Base-by-base conservation (phyloP, 306 rosid genomes). In the Astragalus membranaceus region DNA sequence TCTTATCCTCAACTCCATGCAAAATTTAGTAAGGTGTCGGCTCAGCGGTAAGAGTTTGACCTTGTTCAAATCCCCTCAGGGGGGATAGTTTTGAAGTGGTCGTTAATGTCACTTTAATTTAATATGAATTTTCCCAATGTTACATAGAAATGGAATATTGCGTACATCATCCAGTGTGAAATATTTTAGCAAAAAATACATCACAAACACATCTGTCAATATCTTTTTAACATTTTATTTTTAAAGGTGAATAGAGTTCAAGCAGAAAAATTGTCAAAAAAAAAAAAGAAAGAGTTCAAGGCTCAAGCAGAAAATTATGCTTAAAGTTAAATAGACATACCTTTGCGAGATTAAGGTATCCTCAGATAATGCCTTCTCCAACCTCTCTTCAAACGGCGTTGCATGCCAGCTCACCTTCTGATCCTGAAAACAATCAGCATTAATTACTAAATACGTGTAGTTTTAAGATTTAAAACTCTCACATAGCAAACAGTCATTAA, bases 361-460 rank as follows among this genome's bases (percentile, higher is more conserved):
- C 78, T 90, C 97, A 8, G 96, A 94, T 42, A 94, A 73, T 59
- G 97, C 98, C 85, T 91, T 94, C 79, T 94, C 97, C 43, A 90
- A 72, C 78, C 97, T 87, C 80, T 87, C 98, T 82, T 88, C 97
- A 70, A 94, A 94, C 10, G 98, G 91, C 3, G 96, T 94, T 3
- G 98, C 96, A 69, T 94, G 98, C 98, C 98, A 94, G 60, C 74
- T 88, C 76, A 94, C 97, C 75, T 90, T 94, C 79, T 88, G 96
- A 76, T 90, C 97, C 98, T 94, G 88, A 69, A 51, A 60, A 74
- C 29, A 72, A 53, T 67, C 63, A 49, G 37, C 46, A 72, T 14
- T 57, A 32, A 3, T 80, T 20, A 20, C 23, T 20, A 20, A 20
- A 0, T n/a, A 75, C 35, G 58, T 42, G 64, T 39, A 60, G 6